Evolutionary conservation across 2,329 filamentous ascomycete species (phyloP).

Genomic region (Lasiodiplodia hormozganensis): DNA sequence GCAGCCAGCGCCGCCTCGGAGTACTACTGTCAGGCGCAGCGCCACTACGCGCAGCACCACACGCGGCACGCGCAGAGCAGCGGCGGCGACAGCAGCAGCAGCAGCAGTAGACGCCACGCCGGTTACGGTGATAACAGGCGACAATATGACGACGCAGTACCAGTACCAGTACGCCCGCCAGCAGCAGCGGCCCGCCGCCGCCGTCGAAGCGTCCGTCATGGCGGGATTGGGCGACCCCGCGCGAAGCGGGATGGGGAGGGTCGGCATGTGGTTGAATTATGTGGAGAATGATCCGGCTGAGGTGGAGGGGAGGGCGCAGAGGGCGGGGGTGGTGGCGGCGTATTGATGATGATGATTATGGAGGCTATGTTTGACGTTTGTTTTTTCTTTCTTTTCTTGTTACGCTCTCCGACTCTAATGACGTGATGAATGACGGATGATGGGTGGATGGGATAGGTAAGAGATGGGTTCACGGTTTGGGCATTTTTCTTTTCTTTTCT

Average conservation of each 20-base stretch:
- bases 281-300: slow-evolving; percentile 46
- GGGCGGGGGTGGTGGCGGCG: slow-evolving; percentile 5
- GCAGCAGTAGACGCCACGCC: background rate
- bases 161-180: background rate
- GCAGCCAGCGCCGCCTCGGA: slow-evolving; percentile 33
- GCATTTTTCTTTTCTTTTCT: background rate
- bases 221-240: slow-evolving; percentile 42
- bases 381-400: background rate
- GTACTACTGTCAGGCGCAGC: background rate
- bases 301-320: slow-evolving; percentile 33
- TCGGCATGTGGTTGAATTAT: slow-evolving; percentile 48
- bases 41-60: slow-evolving; percentile 36
- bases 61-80: slow-evolving; percentile 22
- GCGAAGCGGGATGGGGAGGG: slow-evolving; percentile 43
- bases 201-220: slow-evolving; percentile 43
- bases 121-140: background rate
- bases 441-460: background rate
- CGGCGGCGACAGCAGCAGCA: background rate
- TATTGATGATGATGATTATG: background rate
- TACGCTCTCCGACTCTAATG: background rate
- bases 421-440: background rate
- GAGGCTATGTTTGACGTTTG: background rate
- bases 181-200: background rate
- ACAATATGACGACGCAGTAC: background rate
- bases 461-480: background rate